phyloP scores from a whole-genome alignment of 768 basidiomycete species.

The Mycena haematopus region DNA sequence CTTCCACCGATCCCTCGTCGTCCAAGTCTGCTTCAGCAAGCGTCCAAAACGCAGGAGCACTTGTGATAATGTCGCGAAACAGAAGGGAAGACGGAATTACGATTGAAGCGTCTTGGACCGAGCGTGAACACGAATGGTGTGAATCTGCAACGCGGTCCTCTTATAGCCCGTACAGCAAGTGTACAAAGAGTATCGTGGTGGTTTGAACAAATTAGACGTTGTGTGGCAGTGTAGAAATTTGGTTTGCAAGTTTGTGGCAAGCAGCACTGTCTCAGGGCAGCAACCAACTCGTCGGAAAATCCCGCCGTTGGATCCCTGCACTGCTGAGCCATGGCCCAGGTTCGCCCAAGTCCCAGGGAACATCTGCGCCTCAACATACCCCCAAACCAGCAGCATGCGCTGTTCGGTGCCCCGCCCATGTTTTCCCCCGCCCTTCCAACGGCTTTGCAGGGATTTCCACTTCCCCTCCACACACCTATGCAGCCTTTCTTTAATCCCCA shows the following conservation, averaged over 20 bases:
- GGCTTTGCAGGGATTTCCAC: constrained; percentile 61
- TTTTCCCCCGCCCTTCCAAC: constrained; percentile 74
- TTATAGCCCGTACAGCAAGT: no score
- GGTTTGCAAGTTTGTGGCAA: no score
- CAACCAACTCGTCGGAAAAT: constrained; percentile 3
- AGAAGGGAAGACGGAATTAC: no score
- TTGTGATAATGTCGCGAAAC: neutral
- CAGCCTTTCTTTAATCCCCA: constrained; percentile 65
- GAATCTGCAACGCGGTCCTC: no score
- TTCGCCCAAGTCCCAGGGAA: constrained; percentile 47
- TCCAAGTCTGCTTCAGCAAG: neutral
- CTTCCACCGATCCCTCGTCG: neutral
- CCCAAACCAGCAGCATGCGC: constrained; percentile 60
- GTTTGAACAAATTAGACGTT: no score
- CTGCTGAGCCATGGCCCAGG: constrained; percentile 36
- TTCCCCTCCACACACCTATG: constrained; percentile 75
- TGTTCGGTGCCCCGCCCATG: constrained; percentile 53
- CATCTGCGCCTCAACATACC: constrained; percentile 66
- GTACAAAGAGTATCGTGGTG: no score
- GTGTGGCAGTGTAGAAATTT: no score
- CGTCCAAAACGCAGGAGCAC: neutral
- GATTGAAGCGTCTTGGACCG: no score
- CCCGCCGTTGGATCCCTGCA: neutral
- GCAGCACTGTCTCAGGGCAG: no score
- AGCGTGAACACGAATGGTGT: no score